Evolutionary conservation across 2,329 filamentous ascomycete genomes (phyloP).

Genomic region (Alternaria gaisen): DNA sequence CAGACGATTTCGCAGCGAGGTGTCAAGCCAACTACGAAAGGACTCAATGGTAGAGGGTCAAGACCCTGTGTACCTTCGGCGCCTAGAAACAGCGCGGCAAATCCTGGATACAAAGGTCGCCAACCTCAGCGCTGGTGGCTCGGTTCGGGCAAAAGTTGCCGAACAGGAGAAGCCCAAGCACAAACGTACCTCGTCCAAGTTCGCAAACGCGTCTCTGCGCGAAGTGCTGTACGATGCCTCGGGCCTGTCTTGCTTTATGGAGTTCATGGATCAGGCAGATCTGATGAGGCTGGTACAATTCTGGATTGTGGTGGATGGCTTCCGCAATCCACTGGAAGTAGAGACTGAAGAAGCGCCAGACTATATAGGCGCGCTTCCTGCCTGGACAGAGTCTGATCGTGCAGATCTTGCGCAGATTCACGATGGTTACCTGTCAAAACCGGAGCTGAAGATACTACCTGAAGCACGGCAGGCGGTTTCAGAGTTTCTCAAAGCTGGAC

Average conservation of each 20-base stretch:
- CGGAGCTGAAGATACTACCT: constrained; percentile 80
- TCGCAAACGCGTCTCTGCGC: constrained; percentile 78
- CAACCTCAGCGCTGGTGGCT: constrained; percentile 75
- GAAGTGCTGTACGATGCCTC: constrained; percentile 91
- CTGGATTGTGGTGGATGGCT: constrained; percentile 97
- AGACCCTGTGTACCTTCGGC: constrained; percentile 85
- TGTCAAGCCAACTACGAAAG: constrained; percentile 88
- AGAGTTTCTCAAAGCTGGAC: constrained; percentile 80
- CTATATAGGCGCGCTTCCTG: constrained; percentile 58
- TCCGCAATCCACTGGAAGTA: constrained; percentile 92
- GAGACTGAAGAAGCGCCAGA: constrained; percentile 73
- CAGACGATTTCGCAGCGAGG: constrained; percentile 87
- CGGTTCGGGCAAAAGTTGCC: constrained; percentile 51
- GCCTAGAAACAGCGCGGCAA: constrained; percentile 89
- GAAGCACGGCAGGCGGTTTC: constrained; percentile 74
- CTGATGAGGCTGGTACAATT: constrained; percentile 94
- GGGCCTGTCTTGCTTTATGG: constrained; percentile 98
- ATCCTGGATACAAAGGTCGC: constrained; percentile 90
- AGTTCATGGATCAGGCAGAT: constrained; percentile 94
- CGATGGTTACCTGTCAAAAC: constrained; percentile 83
- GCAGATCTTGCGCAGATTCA: constrained; percentile 90
- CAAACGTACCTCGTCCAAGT: constrained; percentile 63
- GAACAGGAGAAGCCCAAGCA: constrained; percentile 51
- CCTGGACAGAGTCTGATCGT: constrained; percentile 85
- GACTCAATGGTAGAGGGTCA: constrained; percentile 80